Conservation (phyloP, 1,139 yeast species). For the Lodderomyces parapsilosis region DNA sequence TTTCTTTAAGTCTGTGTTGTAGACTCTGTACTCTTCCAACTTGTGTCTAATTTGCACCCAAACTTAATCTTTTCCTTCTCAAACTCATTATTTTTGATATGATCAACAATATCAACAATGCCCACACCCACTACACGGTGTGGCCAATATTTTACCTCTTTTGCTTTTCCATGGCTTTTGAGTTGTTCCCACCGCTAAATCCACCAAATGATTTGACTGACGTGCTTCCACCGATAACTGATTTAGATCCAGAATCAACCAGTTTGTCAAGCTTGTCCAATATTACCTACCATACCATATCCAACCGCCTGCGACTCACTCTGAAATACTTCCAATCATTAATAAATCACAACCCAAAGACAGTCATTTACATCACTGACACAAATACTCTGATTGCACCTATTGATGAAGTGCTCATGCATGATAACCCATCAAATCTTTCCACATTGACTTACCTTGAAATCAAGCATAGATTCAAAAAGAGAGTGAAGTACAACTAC, state of each 20-base stretch:
- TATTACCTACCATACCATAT: conserved; percentile 3
- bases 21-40: too few relatives aligned
- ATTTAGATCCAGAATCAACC: not conserved
- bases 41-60: not conserved
- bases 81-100: not conserved
- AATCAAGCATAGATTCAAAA: conserved; percentile 3
- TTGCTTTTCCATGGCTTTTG: not conserved
- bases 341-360: conserved; percentile 7
- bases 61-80: not conserved
- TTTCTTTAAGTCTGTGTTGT: too few relatives aligned
- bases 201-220: not conserved
- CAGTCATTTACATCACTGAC: conserved; percentile 9
- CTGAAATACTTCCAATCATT: not conserved
- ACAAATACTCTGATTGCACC: conserved; percentile 13
- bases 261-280: not conserved
- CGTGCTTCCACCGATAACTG: not conserved
- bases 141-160: not conserved
- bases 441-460: conserved; percentile 7
- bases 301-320: not conserved
- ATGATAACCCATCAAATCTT: not conserved
- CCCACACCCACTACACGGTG: not conserved
- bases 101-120: not conserved
- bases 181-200: not conserved
- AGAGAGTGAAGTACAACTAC: not conserved
- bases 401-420: conserved; percentile 7